These are phyloP conservation scores for Fusarium kyushuense DNA, from an alignment of 2,329 filamentous ascomycete species.

Conservation along the genomic window DNA sequence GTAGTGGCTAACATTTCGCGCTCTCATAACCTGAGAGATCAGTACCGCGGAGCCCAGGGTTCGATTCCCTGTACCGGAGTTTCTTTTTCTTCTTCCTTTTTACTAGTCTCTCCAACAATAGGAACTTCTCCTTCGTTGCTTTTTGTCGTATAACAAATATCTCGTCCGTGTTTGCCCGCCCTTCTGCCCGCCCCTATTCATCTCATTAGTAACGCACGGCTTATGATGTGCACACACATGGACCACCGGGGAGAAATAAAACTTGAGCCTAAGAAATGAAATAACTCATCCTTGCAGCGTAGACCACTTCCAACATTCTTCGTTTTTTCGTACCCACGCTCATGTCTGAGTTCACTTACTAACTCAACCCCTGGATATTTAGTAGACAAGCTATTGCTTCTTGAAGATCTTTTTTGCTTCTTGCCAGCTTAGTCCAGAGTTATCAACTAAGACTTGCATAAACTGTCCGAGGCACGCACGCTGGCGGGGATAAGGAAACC, in stretches of 20 bases:
- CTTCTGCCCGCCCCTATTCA: background rate
- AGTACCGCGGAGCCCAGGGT: slow-evolving; percentile 46
- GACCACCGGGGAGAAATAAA: background rate
- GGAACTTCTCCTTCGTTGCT: background rate
- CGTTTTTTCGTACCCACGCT: background rate
- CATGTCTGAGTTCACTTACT: background rate
- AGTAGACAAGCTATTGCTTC: background rate
- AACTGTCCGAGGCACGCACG: slow-evolving; percentile 14
- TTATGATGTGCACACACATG: background rate
- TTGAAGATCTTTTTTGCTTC: slow-evolving; percentile 20
- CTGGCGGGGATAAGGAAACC: slow-evolving; percentile 4
- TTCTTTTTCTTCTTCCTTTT: background rate
- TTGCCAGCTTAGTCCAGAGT: background rate
- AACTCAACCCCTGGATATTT: background rate
- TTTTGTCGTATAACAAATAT: background rate
- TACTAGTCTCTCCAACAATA: background rate
- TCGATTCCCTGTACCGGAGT: slow-evolving; percentile 49
- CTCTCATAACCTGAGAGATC: slow-evolving; percentile 44
- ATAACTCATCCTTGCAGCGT: background rate
- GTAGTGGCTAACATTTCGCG: slow-evolving; percentile 53
- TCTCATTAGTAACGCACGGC: background rate
- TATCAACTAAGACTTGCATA: slow-evolving; percentile 22
- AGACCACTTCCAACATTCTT: background rate
- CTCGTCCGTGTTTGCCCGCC: background rate
- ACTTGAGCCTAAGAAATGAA: background rate